Evolutionary conservation across 257 asterid species (phyloP).

Genomic region (Jacaranda mimosifolia): DNA sequence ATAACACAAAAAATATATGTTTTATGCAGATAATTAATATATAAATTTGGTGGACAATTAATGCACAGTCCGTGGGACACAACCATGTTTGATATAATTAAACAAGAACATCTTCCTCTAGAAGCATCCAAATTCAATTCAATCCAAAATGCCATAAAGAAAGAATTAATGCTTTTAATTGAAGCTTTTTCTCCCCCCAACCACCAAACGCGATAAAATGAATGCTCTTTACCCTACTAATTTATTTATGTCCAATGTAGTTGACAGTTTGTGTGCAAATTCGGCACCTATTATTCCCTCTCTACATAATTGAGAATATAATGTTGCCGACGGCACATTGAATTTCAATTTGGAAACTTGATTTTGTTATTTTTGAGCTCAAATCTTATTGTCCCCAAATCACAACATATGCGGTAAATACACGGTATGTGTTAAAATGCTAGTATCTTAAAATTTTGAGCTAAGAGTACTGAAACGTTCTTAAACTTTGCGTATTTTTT

Average conservation of each 20-base stretch:
- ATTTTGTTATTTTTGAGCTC: not conserved
- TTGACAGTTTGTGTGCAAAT: slow-evolving; percentile 1
- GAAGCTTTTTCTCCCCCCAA: slow-evolving; percentile 35
- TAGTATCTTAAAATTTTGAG: no score
- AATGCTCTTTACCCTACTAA: slow-evolving; percentile 30
- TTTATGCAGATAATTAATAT: no score
- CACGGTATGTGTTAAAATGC: not conserved
- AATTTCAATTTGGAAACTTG: not conserved
- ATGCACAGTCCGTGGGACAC: no score
- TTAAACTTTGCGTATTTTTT: no score
- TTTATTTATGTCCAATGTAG: slow-evolving; percentile 11
- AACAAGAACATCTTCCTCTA: slow-evolving; percentile 9
- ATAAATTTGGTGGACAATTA: no score
- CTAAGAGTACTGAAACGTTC: no score
- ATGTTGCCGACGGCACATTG: slow-evolving; percentile 4
- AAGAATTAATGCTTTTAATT: not conserved
- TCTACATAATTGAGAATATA: not conserved
- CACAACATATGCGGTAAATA: not conserved
- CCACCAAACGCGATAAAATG: slow-evolving; percentile 32
- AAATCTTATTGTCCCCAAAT: not conserved
- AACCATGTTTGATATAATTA: not conserved
- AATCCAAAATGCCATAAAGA: not conserved
- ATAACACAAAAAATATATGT: no score
- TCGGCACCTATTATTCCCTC: not conserved
- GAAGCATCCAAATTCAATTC: not conserved